Base-by-base conservation (phyloP, 2,329 filamentous ascomycete species). In the Piedraia hortae region DNA sequence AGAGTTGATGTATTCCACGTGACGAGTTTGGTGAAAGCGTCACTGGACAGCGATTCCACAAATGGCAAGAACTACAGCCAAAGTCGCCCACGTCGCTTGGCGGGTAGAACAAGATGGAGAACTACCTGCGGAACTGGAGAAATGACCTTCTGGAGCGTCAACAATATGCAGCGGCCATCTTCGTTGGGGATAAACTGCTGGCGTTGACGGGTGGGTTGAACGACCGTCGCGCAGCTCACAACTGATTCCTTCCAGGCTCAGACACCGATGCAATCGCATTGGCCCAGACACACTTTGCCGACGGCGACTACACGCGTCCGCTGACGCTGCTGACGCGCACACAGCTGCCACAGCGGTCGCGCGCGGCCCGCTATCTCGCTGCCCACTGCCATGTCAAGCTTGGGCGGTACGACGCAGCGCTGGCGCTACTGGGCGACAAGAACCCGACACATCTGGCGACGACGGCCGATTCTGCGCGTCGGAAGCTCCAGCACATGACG, bases 241-340 rank as follows among this genome's bases (percentile, higher is more conserved):
- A n/a, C n/a, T n/a, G n/a, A n/a, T n/a, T n/a, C n/a, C n/a, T n/a
- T n/a, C n/a, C n/a, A n/a, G 85, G 80, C 39, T 73, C 82, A 43
- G 78, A 90, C 38, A 69, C 75, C 32, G 85, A 97, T 44, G 82
- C 80, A 18, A 90, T 90, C 42, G 91, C 78, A 71, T 68, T 97
- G 19, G 85, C 85, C n/a, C 82, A 93, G 48, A 77, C 90, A 16
- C 82, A 97, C 47, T 97, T 93, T 49, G 72, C 70, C 22, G 85
- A 77, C 21, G 80, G 77, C 36, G 90, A 93, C 52, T 91, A 89
- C 46, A 85, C 72, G 5, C 72, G 85, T 36, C 80, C 85, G 3
- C 69, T 90, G 36, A 62, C 74, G 12, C 73, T 91, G 32, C 64
- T 97, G 29, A 64, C 68, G 14, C 70, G 75, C 37, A 70, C 80